A percentile compares a stretch with the other conserved stretches of the same genome.
Conservation (phyloP, 2,329 filamentous ascomycete genomes). For the Lecanoromycetidae sp. region DNA sequence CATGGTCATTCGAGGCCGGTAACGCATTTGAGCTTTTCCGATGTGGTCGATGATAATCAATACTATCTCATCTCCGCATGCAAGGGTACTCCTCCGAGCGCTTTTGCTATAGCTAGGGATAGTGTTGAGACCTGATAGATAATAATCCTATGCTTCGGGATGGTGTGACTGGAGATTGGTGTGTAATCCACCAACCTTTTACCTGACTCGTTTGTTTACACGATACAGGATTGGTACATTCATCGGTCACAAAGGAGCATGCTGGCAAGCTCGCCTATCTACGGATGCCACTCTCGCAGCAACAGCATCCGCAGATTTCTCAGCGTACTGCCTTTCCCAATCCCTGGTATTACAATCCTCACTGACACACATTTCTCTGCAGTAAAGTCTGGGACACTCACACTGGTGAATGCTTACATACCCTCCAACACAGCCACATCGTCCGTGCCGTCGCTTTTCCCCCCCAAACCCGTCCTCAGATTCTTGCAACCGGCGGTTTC, state of each 20-base stretch:
- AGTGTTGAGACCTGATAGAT: constrained; percentile 43
- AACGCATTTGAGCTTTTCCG: constrained; percentile 81
- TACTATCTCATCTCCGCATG: constrained; percentile 92
- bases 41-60: constrained; percentile 65
- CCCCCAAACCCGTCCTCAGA: constrained; percentile 60
- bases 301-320: constrained; percentile 92
- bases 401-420: constrained; percentile 77
- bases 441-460: constrained; percentile 88
- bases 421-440: constrained; percentile 85
- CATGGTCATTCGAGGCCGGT: constrained; percentile 90
- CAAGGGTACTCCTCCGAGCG: constrained; percentile 48
- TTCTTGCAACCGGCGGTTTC: constrained; percentile 83
- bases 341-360: not conserved
- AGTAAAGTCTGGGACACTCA: constrained; percentile 97
- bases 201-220: not conserved
- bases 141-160: constrained; percentile 97
- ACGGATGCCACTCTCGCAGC: constrained; percentile 78
- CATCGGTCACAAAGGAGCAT: constrained; percentile 93
- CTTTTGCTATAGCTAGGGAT: not conserved
- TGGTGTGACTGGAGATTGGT: constrained; percentile 90
- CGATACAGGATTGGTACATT: constrained; percentile 74
- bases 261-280: constrained; percentile 89
- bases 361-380: constrained; percentile 5
- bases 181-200: constrained; percentile 21
- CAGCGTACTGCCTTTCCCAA: constrained; percentile 56